These are phyloP conservation scores for Pseudopithomyces maydicus DNA, from an alignment of 2,329 filamentous ascomycete species.

Conservation along the genomic window DNA sequence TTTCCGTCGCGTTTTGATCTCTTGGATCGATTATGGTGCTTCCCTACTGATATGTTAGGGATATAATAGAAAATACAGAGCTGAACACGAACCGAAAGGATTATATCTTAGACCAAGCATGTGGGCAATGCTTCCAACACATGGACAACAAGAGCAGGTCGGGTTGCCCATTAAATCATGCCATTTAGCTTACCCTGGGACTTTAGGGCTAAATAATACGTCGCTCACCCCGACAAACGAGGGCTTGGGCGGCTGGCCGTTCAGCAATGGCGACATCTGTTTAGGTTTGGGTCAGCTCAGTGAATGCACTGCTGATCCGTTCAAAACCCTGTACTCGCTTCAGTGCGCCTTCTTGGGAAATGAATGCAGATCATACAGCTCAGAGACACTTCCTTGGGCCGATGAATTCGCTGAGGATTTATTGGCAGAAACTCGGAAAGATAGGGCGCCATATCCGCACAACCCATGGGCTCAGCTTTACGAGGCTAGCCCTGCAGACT, in stretches of 20 bases:
- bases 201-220: constrained; percentile 5
- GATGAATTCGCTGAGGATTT: background rate
- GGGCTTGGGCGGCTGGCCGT: background rate
- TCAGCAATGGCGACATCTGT: background rate
- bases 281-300: background rate
- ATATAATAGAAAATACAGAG: background rate
- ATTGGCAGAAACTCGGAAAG: background rate
- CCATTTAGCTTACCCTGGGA: background rate
- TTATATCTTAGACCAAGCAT: constrained; percentile 18
- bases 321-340: background rate
- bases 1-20: background rate
- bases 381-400: background rate
- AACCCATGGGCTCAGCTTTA: background rate
- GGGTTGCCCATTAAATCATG: constrained; percentile 9
- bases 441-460: background rate
- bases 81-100: constrained; percentile 13
- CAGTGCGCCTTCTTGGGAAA: background rate
- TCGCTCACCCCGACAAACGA: background rate
- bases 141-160: constrained; percentile 6
- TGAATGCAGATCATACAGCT: background rate
- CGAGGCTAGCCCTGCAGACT: background rate
- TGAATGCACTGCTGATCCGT: constrained; percentile 1
- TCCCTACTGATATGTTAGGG: background rate
- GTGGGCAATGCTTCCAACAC: background rate
- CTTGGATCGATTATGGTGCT: constrained; percentile 1